A percentile compares a stretch with the other conserved stretches of the same genome.
phyloP scores from a whole-genome alignment of 2,329 filamentous ascomycete species.

The Aspergillus novoparasiticus region DNA sequence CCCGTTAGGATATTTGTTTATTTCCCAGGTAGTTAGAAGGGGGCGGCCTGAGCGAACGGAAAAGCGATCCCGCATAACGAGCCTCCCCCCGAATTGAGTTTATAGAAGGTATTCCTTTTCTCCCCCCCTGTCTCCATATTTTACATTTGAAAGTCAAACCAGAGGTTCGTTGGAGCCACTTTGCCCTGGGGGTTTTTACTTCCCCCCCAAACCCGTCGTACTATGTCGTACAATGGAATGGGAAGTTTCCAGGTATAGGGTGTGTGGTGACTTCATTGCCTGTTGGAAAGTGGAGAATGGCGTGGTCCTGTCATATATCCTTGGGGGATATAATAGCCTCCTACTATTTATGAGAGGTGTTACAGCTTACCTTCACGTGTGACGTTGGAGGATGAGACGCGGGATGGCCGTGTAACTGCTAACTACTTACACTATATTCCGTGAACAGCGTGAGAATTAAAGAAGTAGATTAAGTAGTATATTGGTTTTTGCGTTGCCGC shows the following conservation, averaged over 20 bases:
- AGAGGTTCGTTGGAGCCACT: not conserved
- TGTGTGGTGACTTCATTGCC: not conserved
- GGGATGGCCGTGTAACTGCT: not conserved
- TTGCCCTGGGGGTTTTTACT: not conserved
- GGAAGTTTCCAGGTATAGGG: not conserved
- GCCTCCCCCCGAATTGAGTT: too few relatives aligned
- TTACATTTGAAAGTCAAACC: too few relatives aligned
- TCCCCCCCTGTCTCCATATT: too few relatives aligned
- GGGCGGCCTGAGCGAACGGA: too few relatives aligned
- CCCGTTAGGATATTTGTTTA: not conserved
- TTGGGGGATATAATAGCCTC: not conserved
- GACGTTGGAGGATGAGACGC: not conserved
- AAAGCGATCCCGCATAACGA: too few relatives aligned
- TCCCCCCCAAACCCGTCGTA: not conserved
- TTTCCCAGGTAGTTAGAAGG: too few relatives aligned
- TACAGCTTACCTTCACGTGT: not conserved
- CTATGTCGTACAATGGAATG: not conserved
- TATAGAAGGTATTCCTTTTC: too few relatives aligned
- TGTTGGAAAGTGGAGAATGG: not conserved
- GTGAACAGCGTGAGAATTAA: not conserved
- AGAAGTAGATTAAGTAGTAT: not conserved
- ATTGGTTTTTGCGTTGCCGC: conserved; percentile 12
- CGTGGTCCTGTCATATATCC: not conserved
- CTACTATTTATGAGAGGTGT: not conserved
- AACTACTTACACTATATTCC: not conserved